phyloP scores from a whole-genome alignment of 192 early-diverging fungal species.

The Obelidium mucronatum region DNA sequence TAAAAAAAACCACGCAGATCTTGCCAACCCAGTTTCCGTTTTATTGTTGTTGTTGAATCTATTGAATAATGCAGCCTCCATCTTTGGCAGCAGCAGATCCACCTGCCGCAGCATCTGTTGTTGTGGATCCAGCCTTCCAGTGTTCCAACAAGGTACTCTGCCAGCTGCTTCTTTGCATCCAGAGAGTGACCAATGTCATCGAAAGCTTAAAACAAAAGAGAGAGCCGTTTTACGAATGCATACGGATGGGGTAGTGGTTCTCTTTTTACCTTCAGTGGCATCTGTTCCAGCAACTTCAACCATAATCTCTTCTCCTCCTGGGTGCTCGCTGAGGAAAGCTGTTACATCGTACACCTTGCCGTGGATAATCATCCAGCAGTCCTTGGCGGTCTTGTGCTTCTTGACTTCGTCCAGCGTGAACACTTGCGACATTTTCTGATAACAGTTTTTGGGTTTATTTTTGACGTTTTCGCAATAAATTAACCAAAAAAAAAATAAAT shows the following conservation, averaged over 20 bases:
- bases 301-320: slow-evolving; percentile 48
- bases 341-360: slow-evolving; percentile 53
- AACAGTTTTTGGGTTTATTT: no score
- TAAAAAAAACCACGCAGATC: no score
- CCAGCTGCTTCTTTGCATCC: slow-evolving; percentile 80
- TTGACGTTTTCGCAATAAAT: no score
- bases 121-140: not conserved
- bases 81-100: not conserved
- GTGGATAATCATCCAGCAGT: slow-evolving; percentile 55
- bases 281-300: slow-evolving; percentile 1
- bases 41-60: no score
- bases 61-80: not conserved
- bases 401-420: slow-evolving; percentile 41
- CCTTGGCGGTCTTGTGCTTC: slow-evolving; percentile 46
- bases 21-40: no score
- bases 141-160: slow-evolving; percentile 68
- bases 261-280: not conserved
- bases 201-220: slow-evolving; percentile 85
- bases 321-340: slow-evolving; percentile 59
- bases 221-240: slow-evolving; percentile 39
- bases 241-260: not conserved
- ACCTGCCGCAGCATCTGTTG: not conserved
- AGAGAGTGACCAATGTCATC: slow-evolving; percentile 91
- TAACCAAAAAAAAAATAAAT: no score
- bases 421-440: not conserved